phyloP scores from a whole-genome alignment of 495 filamentous ascomycete genomes.

The Lophium mytilinum region DNA sequence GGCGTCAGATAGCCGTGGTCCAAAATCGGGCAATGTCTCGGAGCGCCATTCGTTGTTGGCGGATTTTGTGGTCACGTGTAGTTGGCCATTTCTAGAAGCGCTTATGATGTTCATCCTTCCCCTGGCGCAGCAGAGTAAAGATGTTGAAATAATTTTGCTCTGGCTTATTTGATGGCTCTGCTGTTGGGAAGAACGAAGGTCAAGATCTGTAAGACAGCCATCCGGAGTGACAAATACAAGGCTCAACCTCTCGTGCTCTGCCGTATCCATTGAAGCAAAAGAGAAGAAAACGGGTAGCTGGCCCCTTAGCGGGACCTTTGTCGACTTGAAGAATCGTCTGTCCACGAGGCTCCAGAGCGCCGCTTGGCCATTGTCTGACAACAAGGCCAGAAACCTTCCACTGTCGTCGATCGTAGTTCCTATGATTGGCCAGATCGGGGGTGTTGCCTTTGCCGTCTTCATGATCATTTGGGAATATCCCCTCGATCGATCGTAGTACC shows the following conservation, averaged over 20 bases:
- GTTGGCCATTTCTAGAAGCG: conserved; percentile 23
- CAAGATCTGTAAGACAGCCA: conserved; percentile 48
- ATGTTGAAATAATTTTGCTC: conserved; percentile 3
- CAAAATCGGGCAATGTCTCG: conserved; percentile 27
- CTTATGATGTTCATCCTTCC: conserved; percentile 6
- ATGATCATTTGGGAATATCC: conserved; percentile 31
- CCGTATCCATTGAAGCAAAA: conserved; percentile 35
- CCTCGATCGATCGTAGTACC: conserved; percentile 37
- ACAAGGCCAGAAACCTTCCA: conserved; percentile 55
- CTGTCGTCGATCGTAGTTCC: conserved; percentile 51
- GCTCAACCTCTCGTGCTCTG: conserved; percentile 15
- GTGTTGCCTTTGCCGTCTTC: conserved; percentile 26
- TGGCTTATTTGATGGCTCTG: conserved; percentile 25
- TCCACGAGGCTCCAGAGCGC: conserved; percentile 51
- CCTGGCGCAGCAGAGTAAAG: conserved; percentile 8
- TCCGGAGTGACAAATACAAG: conserved; percentile 51
- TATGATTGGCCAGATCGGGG: conserved; percentile 50
- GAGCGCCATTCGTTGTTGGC: conserved; percentile 29
- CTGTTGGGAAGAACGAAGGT: conserved; percentile 18
- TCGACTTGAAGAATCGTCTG: conserved; percentile 40
- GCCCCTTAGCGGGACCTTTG: conserved; percentile 42
- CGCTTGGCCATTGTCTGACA: conserved; percentile 46
- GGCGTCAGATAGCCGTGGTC: conserved; percentile 14
- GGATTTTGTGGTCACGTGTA: conserved; percentile 40
- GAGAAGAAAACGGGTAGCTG: conserved; percentile 51